Conservation (phyloP, 2,329 filamentous ascomycete species). For the Penicillium palitans region DNA sequence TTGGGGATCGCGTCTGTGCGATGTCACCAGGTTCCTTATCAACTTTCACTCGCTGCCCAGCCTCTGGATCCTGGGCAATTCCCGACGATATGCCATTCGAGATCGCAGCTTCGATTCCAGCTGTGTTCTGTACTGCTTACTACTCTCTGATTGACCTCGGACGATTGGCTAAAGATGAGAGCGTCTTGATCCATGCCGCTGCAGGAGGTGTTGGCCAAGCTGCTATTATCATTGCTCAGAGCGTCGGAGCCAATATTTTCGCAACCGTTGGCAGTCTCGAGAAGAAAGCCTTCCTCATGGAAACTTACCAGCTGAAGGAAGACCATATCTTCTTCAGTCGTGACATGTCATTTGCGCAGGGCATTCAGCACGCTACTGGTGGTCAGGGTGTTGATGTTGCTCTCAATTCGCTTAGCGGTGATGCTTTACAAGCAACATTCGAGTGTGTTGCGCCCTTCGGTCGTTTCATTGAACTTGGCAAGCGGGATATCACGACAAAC, state of each 20-base stretch:
- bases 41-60: slow-evolving; percentile 34
- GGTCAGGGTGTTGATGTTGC: slow-evolving; percentile 33
- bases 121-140: slow-evolving; percentile 29
- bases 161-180: slow-evolving; percentile 21
- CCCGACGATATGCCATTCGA: slow-evolving; percentile 29
- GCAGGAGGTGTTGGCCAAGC: slow-evolving; percentile 30
- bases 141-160: slow-evolving; percentile 31
- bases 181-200: slow-evolving; percentile 28
- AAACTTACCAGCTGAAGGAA: slow-evolving; percentile 16
- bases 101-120: slow-evolving; percentile 31
- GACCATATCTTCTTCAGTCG: slow-evolving; percentile 24
- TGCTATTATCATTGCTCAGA: slow-evolving; percentile 26
- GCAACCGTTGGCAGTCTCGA: slow-evolving; percentile 25
- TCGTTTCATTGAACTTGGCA: slow-evolving; percentile 39
- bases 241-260: slow-evolving; percentile 25
- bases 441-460: slow-evolving; percentile 34
- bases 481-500: slow-evolving; percentile 35
- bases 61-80: slow-evolving; percentile 35
- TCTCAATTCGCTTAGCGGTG: slow-evolving; percentile 32
- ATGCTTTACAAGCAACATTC: slow-evolving; percentile 30
- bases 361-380: slow-evolving; percentile 30
- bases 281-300: slow-evolving; percentile 26
- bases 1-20: slow-evolving; percentile 46
- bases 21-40: slow-evolving; percentile 34
- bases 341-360: slow-evolving; percentile 22